Evolutionary conservation across 257 asterid genomes (phyloP).

Genomic region (Voacanga thouarsii): DNA sequence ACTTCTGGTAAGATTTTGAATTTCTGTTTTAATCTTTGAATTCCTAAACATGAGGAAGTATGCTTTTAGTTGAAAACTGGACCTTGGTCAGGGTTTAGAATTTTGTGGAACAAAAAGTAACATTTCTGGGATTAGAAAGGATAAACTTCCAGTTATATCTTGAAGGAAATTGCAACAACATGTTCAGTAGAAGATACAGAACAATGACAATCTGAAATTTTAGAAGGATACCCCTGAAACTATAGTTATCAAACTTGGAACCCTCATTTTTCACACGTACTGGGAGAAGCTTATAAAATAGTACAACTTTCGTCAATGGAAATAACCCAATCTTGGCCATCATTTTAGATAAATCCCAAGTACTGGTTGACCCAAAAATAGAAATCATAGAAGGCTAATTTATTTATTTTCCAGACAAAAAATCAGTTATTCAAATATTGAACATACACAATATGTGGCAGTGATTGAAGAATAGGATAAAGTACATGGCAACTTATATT

Average conservation of each 20-base stretch:
- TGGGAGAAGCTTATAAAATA: neutral
- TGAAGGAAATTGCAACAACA: neutral
- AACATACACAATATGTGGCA: neutral
- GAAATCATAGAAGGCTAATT: neutral
- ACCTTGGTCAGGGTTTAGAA: too few relatives aligned
- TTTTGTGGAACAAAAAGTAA: too few relatives aligned
- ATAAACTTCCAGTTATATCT: neutral
- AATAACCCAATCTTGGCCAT: neutral
- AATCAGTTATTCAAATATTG: neutral
- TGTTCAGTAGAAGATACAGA: neutral
- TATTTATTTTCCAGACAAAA: neutral
- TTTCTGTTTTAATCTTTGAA: neutral
- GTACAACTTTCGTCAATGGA: neutral
- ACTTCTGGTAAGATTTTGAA: neutral
- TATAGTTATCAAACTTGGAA: neutral
- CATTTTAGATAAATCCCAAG: neutral
- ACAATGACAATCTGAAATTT: neutral
- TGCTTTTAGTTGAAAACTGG: neutral
- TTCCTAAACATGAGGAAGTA: neutral
- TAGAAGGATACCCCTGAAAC: neutral
- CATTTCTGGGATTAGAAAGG: neutral
- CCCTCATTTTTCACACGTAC: neutral
- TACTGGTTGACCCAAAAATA: neutral
- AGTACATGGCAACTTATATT: neutral
- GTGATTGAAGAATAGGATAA: neutral